Evolutionary conservation across 345 rosid species (phyloP), one percentile per base, ranked within the genome.

Genomic region (Pistacia integerrima): DNA sequence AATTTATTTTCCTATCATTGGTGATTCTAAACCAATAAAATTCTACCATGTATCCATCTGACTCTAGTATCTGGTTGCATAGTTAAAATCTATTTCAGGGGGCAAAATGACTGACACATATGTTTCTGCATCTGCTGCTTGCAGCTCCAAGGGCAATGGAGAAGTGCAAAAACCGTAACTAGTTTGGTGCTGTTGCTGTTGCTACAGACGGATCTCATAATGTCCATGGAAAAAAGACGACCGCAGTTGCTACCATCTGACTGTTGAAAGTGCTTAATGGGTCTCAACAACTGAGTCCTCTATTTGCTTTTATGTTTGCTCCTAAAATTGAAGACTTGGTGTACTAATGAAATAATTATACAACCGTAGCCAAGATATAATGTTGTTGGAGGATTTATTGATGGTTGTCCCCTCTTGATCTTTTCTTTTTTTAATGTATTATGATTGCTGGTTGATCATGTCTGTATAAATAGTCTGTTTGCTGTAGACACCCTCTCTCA

Each of bases 111-210:
- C 67, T 61, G 41, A 74, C 8, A 4, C 6, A 36, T 48, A 72
- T 48, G 72, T 72, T 64, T 64, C 36, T 72, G 8, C 36, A 64
- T 79, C 41, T 10, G 16, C 56, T 81, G 65, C 44, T 70, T 60
- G 77, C 88, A 90, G 94, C 94, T 59, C 94, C 94, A 68, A 89
- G 84, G 80, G 88, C 89, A 70, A 86, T 84, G 88, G 94, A 89
- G 86, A 90, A 90, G 75, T 78, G 91, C 82, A 86, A 82, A 73
- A 86, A 80, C 76, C 77, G 80, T 28, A 78, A 77, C 78, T 87
- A 87, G 63, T 69, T 2, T 60, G 77, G 35, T 57, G n/a, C 49
- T 28, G 25, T 38, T 30, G 2, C 57, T 48, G 16, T 18, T 9
- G 56, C 56, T 16, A 38, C 22, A 1, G 3, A 59, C 62, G 79